Evolutionary conservation across 768 basidiomycete genomes (phyloP).

Genomic region (Russula virescens): DNA sequence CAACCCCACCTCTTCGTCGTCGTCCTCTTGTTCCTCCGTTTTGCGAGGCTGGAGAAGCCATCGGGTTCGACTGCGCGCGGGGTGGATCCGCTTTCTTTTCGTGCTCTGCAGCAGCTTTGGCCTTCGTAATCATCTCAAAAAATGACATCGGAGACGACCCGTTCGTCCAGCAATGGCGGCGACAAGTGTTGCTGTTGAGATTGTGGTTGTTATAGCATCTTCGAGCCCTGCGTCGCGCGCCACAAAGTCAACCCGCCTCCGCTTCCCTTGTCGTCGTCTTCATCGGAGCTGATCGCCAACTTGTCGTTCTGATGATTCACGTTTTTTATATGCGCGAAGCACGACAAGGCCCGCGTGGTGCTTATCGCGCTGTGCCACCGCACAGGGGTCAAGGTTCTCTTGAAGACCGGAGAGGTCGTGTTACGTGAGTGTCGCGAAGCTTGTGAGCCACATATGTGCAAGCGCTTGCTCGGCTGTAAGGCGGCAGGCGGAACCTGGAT

Average conservation of each 20-base stretch:
- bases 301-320: not conserved
- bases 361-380: constrained; percentile 71
- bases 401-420: constrained; percentile 76
- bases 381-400: constrained; percentile 75
- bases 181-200: no score
- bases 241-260: not conserved
- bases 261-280: not conserved
- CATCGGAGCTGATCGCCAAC: not conserved
- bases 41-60: no score
- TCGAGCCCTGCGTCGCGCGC: not conserved
- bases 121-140: no score
- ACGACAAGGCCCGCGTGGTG: constrained; percentile 34
- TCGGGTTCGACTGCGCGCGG: no score
- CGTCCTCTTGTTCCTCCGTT: no score
- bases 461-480: constrained; percentile 72
- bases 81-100: no score
- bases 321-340: not conserved
- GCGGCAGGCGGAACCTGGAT: constrained; percentile 35
- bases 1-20: no score
- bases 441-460: constrained; percentile 71
- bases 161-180: no score
- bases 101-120: no score
- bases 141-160: no score
- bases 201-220: no score
- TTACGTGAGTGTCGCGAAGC: constrained; percentile 56